These are phyloP conservation scores for Zoysia matrella DNA, from an alignment of 202 grass and related monocot genomes.

Conservation along the genomic window DNA sequence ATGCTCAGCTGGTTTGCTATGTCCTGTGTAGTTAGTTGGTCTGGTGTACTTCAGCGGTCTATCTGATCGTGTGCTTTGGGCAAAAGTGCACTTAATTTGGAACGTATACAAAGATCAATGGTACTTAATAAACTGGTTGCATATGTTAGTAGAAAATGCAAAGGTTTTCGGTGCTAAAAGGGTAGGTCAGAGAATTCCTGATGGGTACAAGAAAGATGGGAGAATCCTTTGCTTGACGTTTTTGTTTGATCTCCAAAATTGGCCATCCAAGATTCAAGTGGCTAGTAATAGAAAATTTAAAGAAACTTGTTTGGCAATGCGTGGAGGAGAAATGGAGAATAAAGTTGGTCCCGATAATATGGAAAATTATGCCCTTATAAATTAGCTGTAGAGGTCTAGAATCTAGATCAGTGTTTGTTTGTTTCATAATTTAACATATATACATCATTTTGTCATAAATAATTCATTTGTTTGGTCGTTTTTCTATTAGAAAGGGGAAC, in stretches of 20 bases:
- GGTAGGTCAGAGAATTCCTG: background rate
- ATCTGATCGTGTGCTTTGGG: background rate
- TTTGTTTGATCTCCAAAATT: background rate
- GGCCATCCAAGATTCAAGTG: background rate
- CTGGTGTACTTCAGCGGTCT: slow-evolving; percentile 35
- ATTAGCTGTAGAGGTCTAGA: background rate
- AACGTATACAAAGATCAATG: no score
- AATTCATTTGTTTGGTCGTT: background rate
- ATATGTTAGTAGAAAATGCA: background rate
- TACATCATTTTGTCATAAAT: background rate
- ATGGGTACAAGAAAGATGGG: background rate
- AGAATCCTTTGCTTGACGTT: background rate
- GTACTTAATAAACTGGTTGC: background rate
- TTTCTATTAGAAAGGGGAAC: background rate
- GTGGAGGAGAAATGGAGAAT: background rate
- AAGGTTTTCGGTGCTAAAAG: background rate
- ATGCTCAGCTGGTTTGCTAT: background rate
- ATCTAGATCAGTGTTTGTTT: background rate
- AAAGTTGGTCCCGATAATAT: no score
- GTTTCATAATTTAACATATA: background rate
- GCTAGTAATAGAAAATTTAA: background rate
- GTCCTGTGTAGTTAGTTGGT: background rate
- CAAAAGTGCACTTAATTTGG: slow-evolving; percentile 14
- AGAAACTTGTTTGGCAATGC: slow-evolving; percentile 1
- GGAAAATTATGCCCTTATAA: background rate